phyloP scores from a whole-genome alignment of 2,329 filamentous ascomycete species.

The Paecilomyces dactylethromorphus region DNA sequence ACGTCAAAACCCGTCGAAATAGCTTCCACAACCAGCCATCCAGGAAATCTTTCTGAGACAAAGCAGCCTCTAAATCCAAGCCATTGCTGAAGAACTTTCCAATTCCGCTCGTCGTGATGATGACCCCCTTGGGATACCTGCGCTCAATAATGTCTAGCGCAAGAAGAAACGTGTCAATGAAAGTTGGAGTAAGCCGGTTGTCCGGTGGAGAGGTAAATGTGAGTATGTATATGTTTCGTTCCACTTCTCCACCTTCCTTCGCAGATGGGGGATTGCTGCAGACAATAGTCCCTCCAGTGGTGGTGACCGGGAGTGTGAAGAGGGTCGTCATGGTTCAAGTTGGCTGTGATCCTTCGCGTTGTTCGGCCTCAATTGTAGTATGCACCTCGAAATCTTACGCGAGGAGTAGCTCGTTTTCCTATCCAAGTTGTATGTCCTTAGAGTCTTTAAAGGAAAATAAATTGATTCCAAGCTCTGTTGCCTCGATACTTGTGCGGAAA shows the following conservation, averaged over 20 bases:
- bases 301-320: constrained; percentile 55
- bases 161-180: constrained; percentile 60
- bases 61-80: constrained; percentile 66
- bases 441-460: not conserved
- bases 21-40: constrained; percentile 55
- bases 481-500: not conserved
- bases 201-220: constrained; percentile 66
- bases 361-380: not conserved
- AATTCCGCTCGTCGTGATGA: constrained; percentile 70
- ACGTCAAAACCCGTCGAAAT: constrained; percentile 59
- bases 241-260: constrained; percentile 2
- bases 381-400: not conserved
- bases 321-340: constrained; percentile 32
- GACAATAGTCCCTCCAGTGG: constrained; percentile 36
- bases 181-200: constrained; percentile 65
- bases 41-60: constrained; percentile 55
- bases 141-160: constrained; percentile 71
- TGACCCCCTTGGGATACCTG: constrained; percentile 61
- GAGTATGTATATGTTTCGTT: constrained; percentile 58
- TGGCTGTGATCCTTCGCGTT: not conserved
- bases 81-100: constrained; percentile 79
- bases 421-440: not conserved
- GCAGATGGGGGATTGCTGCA: constrained; percentile 48
- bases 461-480: not conserved
- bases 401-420: not conserved